These are phyloP conservation scores for Debaryomyces hansenii DNA, from an alignment of 805 yeast genomes.

Conservation along the genomic window DNA sequence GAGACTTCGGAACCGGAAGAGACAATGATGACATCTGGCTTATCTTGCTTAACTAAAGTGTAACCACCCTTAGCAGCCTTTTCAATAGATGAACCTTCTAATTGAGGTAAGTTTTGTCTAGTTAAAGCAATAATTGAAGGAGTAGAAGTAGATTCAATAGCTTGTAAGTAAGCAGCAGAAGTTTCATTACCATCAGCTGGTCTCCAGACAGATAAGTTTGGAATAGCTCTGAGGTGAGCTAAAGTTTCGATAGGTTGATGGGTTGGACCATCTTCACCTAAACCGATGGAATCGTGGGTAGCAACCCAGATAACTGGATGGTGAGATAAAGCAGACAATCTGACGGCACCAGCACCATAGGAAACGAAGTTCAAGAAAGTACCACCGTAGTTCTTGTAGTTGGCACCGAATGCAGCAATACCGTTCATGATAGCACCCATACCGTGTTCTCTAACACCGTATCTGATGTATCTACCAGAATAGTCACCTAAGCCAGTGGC, in stretches of 20 bases:
- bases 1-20: constrained; percentile 95
- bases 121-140: constrained; percentile 77
- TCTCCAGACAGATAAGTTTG: constrained; percentile 85
- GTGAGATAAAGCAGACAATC: constrained; percentile 81
- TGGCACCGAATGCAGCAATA: constrained; percentile 86
- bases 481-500: constrained; percentile 77
- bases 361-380: constrained; percentile 93
- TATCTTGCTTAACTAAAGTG: constrained; percentile 58
- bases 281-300: constrained; percentile 86
- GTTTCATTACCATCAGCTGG: constrained; percentile 92
- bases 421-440: constrained; percentile 99
- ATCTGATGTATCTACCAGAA: constrained; percentile 91
- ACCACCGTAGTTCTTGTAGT: constrained; percentile 90
- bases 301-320: constrained; percentile 87
- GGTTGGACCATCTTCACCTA: constrained; percentile 93
- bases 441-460: constrained; percentile 98
- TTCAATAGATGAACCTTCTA: constrained; percentile 89
- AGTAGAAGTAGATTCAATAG: constrained; percentile 60
- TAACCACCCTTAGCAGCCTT: constrained; percentile 96
- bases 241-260: constrained; percentile 90
- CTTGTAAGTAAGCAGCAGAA: constrained; percentile 75
- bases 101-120: constrained; percentile 89
- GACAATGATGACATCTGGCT: constrained; percentile 69
- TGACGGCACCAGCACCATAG: constrained; percentile 83
- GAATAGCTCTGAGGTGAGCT: constrained; percentile 83